phyloP scores from a whole-genome alignment of 2,329 filamentous ascomycete genomes.

The Magnaporthales sp. region DNA sequence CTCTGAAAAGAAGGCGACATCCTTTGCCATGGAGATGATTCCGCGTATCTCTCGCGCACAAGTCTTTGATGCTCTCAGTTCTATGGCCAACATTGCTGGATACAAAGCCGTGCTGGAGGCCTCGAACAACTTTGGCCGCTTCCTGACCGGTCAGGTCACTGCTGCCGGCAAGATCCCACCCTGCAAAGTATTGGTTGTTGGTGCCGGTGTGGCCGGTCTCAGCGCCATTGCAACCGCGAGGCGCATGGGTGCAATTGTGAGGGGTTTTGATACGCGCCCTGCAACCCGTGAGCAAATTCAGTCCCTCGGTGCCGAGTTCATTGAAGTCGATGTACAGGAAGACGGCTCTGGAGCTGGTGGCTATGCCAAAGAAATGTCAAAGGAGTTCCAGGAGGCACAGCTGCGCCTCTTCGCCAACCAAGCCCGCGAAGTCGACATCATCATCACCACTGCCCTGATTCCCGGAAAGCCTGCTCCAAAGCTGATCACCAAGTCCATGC shows the following conservation, averaged over 20 bases:
- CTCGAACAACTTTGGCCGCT: conserved; percentile 81
- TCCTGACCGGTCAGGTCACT: conserved; percentile 82
- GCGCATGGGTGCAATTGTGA: conserved; percentile 79
- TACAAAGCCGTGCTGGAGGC: conserved; percentile 90
- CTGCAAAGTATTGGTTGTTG: conserved; percentile 82
- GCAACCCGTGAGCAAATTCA: conserved; percentile 84
- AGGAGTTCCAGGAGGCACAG: conserved; percentile 85
- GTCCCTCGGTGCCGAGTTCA: conserved; percentile 80
- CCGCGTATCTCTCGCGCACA: conserved; percentile 84
- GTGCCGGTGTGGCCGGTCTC: conserved; percentile 79
- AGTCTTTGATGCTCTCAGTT: conserved; percentile 80
- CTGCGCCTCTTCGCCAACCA: conserved; percentile 90
- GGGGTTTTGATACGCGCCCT: conserved; percentile 85
- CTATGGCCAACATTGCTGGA: conserved; percentile 90
- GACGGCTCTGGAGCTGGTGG: conserved; percentile 78
- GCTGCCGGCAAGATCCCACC: conserved; percentile 86
- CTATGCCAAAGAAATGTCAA: conserved; percentile 91
- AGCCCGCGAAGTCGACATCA: conserved; percentile 80
- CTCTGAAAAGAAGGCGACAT: conserved; percentile 60
- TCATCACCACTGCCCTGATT: conserved; percentile 88
- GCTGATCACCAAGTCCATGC: conserved; percentile 72
- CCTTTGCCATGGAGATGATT: conserved; percentile 90
- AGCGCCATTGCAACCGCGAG: conserved; percentile 83
- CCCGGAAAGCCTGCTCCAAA: conserved; percentile 77
- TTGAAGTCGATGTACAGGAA: conserved; percentile 78